phyloP scores from a whole-genome alignment of 2,329 filamentous ascomycete genomes.

The Laburnicola sp. region DNA sequence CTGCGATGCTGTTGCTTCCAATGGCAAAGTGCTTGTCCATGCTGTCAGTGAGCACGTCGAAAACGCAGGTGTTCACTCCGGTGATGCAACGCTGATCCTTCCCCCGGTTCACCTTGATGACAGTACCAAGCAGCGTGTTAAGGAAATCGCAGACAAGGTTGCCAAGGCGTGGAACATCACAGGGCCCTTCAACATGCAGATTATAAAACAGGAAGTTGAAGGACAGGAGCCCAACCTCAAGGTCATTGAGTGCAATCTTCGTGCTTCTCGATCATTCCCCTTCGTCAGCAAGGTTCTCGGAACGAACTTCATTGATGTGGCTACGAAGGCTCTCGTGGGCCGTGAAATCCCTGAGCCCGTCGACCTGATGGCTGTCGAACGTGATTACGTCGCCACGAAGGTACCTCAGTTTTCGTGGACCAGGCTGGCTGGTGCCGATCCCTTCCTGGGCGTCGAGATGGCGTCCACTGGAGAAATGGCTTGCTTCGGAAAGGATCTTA shows the following conservation, averaged over 20 bases:
- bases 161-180: constrained; percentile 97
- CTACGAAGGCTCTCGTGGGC: constrained; percentile 87
- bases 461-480: constrained; percentile 95
- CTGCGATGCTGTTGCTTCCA: constrained; percentile 85
- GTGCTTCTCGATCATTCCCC: constrained; percentile 95
- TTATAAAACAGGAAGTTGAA: constrained; percentile 87
- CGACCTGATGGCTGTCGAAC: constrained; percentile 86
- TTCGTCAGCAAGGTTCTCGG: constrained; percentile 97
- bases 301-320: constrained; percentile 94
- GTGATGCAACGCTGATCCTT: constrained; percentile 91
- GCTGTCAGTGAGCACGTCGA: constrained; percentile 96
- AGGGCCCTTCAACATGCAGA: constrained; percentile 99
- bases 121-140: constrained; percentile 78
- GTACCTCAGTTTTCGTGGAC: constrained; percentile 99
- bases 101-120: constrained; percentile 81
- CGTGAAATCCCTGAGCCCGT: constrained; percentile 80
- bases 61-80: constrained; percentile 96
- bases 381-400: constrained; percentile 94
- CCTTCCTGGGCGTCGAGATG: constrained; percentile 98
- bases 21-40: constrained; percentile 85
- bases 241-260: constrained; percentile 98
- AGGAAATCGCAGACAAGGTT: constrained; percentile 95
- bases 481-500: constrained; percentile 93
- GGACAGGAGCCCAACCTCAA: constrained; percentile 78
- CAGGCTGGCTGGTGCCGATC: constrained; percentile 92